Evolutionary conservation across 495 filamentous ascomycete genomes (phyloP), one percentile per base, ranked within the genome.

Genomic region (Podospora pseudocomata): DNA sequence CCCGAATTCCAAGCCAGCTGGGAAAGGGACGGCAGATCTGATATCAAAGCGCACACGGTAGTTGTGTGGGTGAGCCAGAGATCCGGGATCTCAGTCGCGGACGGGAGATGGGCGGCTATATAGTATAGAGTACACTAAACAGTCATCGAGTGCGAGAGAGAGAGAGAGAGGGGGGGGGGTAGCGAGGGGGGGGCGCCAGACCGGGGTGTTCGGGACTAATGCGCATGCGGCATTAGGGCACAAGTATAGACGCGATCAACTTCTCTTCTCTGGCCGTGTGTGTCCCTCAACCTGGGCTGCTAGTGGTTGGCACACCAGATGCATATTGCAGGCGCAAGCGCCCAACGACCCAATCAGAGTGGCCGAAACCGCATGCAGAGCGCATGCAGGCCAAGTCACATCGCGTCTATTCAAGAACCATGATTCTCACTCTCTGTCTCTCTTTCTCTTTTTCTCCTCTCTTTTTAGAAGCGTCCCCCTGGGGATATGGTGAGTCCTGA

Each of bases 241-340:
- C 61, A 60, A 28, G 39, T 67, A 60, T 69, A 73, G 67, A 71
- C 71, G 69, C 71, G 71, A 63, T 61, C n/a, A 56, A 6, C 39
- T 49, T 39, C 54, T 30, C 56, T 23, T 62, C n/a, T 28, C 44
- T 70, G 60, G 54, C 68, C 54, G 27, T 58, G 68, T 60, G 54
- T 60, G 23, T 18, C 23, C 30, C 34, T 11, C 34, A 39, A 11
- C 34, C 58, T 23, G n/a, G 7, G 2, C 11, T 54, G 64, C 54
- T 9, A 61, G 26, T 68, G 70, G 64, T 53, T 64, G 62, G 70
- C 70, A 71, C 70, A 72, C 32, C 64, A 19, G 39, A 65, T 75
- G 74, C 70, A 74, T 54, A 54, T 49, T 67, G 71, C 73, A 74
- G 73, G 76, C 77, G 74, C 74, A 76, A 73, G 77, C 77, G 77